Percentiles rank a stretch among this genome's conserved stretches.
Evolutionary conservation across 352 stramenopile species (phyloP).

Genomic region (Phytophthora pluvialis): DNA sequence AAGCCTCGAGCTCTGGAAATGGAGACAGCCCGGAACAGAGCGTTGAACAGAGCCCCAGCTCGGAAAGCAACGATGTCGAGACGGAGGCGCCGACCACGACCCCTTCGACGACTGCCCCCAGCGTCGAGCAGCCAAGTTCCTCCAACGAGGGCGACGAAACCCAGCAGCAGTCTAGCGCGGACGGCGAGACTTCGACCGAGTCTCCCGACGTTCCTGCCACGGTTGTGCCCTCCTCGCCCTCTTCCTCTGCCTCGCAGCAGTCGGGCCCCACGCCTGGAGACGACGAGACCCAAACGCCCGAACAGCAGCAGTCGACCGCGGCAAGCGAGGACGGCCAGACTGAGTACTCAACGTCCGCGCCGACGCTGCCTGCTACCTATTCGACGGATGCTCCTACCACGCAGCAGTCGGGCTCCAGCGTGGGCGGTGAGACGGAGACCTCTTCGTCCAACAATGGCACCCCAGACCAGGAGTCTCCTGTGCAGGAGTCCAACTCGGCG

Average conservation of each 20-base stretch:
- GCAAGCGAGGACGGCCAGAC: neutral
- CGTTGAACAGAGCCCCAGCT: constrained; percentile 1
- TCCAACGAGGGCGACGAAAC: constrained; percentile 15
- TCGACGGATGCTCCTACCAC: neutral
- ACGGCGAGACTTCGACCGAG: constrained; percentile 14
- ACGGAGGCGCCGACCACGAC: constrained; percentile 9
- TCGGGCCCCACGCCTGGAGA: constrained; percentile 1
- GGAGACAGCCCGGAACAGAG: constrained; percentile 13
- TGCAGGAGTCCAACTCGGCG: neutral
- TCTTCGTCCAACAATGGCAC: constrained; percentile 5
- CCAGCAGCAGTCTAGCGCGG: constrained; percentile 17
- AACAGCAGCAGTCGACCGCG: constrained; percentile 1
- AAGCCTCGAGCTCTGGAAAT: constrained; percentile 8
- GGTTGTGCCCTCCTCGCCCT: neutral
- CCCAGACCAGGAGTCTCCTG: constrained; percentile 2
- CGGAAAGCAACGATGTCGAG: constrained; percentile 3
- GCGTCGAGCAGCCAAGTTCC: constrained; percentile 5
- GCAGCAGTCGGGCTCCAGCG: constrained; percentile 3
- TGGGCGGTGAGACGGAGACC: constrained; percentile 1
- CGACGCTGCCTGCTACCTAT: too few species aligned
- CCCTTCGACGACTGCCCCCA: neutral
- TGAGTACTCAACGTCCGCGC: neutral
- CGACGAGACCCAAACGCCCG: neutral
- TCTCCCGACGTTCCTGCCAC: constrained; percentile 18
- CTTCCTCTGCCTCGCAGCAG: constrained; percentile 8